These are phyloP conservation scores for Nicotiana sylvestris DNA, from an alignment of 257 asterid species.

Conservation along the genomic window DNA sequence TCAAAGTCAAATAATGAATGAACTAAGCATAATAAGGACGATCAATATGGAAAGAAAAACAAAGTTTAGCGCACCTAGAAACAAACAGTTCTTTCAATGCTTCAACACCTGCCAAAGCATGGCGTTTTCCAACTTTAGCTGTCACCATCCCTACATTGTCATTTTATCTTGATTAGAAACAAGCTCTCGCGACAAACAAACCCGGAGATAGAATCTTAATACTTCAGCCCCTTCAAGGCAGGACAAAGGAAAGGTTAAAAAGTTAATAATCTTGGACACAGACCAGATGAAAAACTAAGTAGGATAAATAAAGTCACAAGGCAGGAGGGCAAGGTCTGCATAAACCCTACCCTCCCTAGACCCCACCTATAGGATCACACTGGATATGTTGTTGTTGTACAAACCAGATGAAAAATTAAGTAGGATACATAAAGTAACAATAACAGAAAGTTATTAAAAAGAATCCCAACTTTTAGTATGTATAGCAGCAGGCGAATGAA, in stretches of 20 bases:
- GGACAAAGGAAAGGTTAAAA: background rate
- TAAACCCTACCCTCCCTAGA: too few relatives aligned
- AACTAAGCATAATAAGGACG: conserved; percentile 1
- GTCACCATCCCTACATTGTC: conserved; percentile 85
- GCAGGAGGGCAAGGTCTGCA: too few relatives aligned
- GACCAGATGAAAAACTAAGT: background rate
- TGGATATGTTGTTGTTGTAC: background rate
- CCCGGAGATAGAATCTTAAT: background rate
- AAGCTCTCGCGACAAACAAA: background rate
- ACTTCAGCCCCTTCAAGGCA: background rate
- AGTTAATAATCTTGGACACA: background rate
- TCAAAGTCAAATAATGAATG: conserved; percentile 16
- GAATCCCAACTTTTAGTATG: background rate
- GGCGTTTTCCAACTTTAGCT: conserved; percentile 91
- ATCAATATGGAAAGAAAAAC: conserved; percentile 4
- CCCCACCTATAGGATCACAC: too few relatives aligned
- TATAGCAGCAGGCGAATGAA: background rate
- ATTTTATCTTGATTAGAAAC: conserved; percentile 12
- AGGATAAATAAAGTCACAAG: too few relatives aligned
- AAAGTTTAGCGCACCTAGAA: conserved; percentile 44
- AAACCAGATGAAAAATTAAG: background rate
- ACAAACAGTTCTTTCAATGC: conserved; percentile 81
- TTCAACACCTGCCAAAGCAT: conserved; percentile 86
- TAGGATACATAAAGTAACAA: background rate
- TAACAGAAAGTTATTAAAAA: background rate